phyloP scores from a whole-genome alignment of 192 early-diverging fungal species.

The Nowakowskiella sp. region DNA sequence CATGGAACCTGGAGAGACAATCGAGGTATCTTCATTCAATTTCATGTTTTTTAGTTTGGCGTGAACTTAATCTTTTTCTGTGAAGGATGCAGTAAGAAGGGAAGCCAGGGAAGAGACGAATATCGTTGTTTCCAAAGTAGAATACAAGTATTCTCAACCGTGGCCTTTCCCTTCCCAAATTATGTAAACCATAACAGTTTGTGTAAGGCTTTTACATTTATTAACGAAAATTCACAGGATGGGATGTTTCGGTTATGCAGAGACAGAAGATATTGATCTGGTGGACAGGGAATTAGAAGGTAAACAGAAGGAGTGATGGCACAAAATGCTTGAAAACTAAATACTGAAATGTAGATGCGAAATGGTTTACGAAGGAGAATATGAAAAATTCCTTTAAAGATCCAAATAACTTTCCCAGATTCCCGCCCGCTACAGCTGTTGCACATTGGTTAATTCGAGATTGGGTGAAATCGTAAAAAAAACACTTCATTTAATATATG shows the following conservation, averaged over 20 bases:
- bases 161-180: slow-evolving; percentile 54
- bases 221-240: background rate
- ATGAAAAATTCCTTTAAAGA: no score
- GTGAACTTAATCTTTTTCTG: background rate
- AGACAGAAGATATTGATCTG: slow-evolving; percentile 7
- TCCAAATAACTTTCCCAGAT: no score
- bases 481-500: background rate
- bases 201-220: slow-evolving; percentile 8
- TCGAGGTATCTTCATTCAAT: slow-evolving; percentile 25
- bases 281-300: slow-evolving; percentile 35
- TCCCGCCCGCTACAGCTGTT: no score
- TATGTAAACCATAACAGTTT: slow-evolving; percentile 39
- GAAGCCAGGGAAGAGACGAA: slow-evolving; percentile 47
- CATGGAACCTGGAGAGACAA: slow-evolving; percentile 36
- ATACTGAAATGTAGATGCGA: slow-evolving; percentile 19
- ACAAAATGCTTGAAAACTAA: background rate
- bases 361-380: slow-evolving; percentile 36
- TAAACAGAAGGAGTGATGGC: slow-evolving; percentile 2
- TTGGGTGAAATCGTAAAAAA: no score
- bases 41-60: slow-evolving; percentile 7
- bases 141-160: slow-evolving; percentile 48
- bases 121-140: slow-evolving; percentile 28
- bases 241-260: slow-evolving; percentile 32
- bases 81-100: slow-evolving; percentile 21
- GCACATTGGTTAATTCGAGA: no score